These are phyloP conservation scores for Alternaria triticina DNA, from an alignment of 2,329 filamentous ascomycete species.

Conservation along the genomic window DNA sequence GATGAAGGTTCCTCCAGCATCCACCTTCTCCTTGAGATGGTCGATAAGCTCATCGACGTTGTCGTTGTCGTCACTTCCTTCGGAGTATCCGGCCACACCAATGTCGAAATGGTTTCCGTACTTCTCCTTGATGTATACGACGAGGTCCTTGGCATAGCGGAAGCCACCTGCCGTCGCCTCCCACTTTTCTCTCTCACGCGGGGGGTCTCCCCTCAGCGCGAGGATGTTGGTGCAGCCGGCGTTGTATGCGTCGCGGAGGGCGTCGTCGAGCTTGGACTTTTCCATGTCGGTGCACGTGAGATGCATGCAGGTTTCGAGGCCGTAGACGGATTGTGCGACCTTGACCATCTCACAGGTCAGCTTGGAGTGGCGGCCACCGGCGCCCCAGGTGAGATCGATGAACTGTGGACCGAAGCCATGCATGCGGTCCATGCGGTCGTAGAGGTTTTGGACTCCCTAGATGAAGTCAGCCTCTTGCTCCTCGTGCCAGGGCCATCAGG, in stretches of 20 bases:
- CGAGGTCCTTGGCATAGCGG: slow-evolving; percentile 89
- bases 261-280: slow-evolving; percentile 85
- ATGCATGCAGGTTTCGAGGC: slow-evolving; percentile 98
- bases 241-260: slow-evolving; percentile 86
- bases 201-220: slow-evolving; percentile 90
- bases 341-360: slow-evolving; percentile 97
- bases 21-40: slow-evolving; percentile 96
- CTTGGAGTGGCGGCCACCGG: slow-evolving; percentile 87
- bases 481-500: neutral
- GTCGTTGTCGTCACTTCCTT: slow-evolving; percentile 92
- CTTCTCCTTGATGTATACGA: slow-evolving; percentile 77
- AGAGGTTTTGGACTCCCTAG: slow-evolving; percentile 93
- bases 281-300: slow-evolving; percentile 99
- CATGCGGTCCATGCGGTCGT: slow-evolving; percentile 99
- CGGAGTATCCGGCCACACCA: slow-evolving; percentile 94
- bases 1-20: slow-evolving; percentile 90
- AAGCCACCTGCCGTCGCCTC: slow-evolving; percentile 85
- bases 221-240: slow-evolving; percentile 97
- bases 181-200: slow-evolving; percentile 93
- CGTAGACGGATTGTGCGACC: slow-evolving; percentile 92
- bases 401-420: slow-evolving; percentile 91
- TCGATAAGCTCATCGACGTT: slow-evolving; percentile 84
- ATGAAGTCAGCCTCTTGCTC: slow-evolving; percentile 15
- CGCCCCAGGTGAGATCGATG: slow-evolving; percentile 98
- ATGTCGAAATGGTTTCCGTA: slow-evolving; percentile 96